Evolutionary conservation across 805 yeast genomes (phyloP).

Genomic region (Metschnikowia sp.): DNA sequence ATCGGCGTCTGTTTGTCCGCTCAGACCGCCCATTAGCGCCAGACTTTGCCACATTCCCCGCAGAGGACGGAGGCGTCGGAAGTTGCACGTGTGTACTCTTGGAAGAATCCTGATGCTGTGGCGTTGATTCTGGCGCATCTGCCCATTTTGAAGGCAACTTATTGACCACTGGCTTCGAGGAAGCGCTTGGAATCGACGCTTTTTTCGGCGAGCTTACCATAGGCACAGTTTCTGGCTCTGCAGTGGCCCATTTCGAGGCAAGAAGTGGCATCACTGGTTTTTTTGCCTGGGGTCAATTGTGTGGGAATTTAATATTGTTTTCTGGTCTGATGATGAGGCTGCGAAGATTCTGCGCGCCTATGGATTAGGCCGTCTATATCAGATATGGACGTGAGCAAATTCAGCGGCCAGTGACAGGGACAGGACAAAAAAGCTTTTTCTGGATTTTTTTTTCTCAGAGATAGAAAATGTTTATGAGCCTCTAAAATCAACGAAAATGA

Average conservation of each 20-base stretch:
- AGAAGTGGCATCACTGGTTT: conserved; percentile 18
- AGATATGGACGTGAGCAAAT: too few relatives aligned
- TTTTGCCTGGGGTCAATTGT: not conserved
- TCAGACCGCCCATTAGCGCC: not conserved
- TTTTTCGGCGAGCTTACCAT: too few relatives aligned
- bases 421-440: too few relatives aligned
- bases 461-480: too few relatives aligned
- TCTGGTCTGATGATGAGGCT: too few relatives aligned
- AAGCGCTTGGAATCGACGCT: too few relatives aligned
- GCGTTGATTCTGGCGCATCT: conserved; percentile 10
- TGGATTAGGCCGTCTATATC: too few relatives aligned
- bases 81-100: not conserved
- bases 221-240: conserved; percentile 17
- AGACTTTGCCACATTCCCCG: not conserved
- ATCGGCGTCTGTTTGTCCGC: not conserved
- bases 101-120: not conserved
- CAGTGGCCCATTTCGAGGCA: conserved; percentile 36
- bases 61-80: conserved; percentile 7
- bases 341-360: too few relatives aligned
- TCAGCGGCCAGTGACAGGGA: too few relatives aligned
- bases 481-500: too few relatives aligned
- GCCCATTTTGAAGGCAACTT: conserved; percentile 37
- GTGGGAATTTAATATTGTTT: too few relatives aligned
- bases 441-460: too few relatives aligned
- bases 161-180: not conserved